Evolutionary conservation across 805 yeast species (phyloP), one percentile per base, ranked within the genome.

Genomic region (Peterozyma toletana): DNA sequence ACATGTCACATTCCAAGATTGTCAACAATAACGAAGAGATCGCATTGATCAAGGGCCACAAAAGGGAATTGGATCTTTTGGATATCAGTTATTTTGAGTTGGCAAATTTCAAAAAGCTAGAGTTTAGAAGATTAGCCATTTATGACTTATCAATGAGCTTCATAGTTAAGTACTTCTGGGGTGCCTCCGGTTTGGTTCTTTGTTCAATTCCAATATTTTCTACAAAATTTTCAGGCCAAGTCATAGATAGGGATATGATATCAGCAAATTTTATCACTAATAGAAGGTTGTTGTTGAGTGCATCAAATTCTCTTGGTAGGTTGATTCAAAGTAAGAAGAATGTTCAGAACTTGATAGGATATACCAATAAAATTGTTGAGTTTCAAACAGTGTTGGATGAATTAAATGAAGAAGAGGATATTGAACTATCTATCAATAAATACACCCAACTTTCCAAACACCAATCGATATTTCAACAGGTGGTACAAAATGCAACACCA

Each of bases 81-180:
- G 97, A 90, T 65, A 75, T 73, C 53, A 77, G 87, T 21, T 90
- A 87, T 63, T 89, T 87, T 62, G 83, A 84, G 49, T 69, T 89
- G 51, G 93, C 86, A 51, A 70, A 81, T 48, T 91, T 89, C 62
- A 72, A 83, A 51, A 78, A 84, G 54, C 75, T 80, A 64, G 90
- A 85, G 56, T 74, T 84, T 50, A 77, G 85, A 64, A 81, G 86
- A 53, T 42, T 70, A 66, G 82, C 91, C 29, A 60, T 84, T 21
- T 91, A 89, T 62, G 89, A 89, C 56, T 76, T 86, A 52, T 85
- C 91, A 2, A 93, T 91, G 52, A 86, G 84, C 40, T 90, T 89
- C 54, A 80, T 88, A 43, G 90, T 90, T 48, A 90, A 90, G 64
- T 90, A 90, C 63, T 78, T 88, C 40, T 84, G 96, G 90, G 98